These are phyloP conservation scores for Pulveroboletus sp. DNA, from an alignment of 768 basidiomycete genomes.

Conservation along the genomic window DNA sequence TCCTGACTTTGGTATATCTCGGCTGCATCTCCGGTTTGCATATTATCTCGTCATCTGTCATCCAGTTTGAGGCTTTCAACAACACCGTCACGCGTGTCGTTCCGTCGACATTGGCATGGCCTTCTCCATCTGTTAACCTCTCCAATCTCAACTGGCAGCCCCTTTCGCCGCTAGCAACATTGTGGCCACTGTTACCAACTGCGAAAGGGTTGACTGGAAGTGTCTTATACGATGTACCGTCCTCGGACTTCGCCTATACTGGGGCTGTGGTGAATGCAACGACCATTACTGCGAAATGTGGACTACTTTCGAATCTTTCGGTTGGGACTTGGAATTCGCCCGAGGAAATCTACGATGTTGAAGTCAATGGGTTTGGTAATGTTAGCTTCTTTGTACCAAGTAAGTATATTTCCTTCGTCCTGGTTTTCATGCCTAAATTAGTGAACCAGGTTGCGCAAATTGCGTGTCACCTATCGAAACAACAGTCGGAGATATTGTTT, in stretches of 20 bases:
- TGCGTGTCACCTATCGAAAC: background rate
- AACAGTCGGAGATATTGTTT: background rate
- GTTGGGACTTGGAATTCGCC: background rate
- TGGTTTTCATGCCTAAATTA: background rate
- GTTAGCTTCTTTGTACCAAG: background rate
- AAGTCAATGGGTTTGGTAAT: conserved; percentile 6
- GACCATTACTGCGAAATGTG: conserved; percentile 14
- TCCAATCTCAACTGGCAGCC: background rate
- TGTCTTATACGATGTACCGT: conserved; percentile 20
- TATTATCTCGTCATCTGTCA: conserved; percentile 21
- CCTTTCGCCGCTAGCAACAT: background rate
- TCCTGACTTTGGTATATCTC: conserved; percentile 14
- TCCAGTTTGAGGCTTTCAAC: conserved; percentile 18
- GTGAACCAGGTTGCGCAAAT: background rate
- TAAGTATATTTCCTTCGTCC: background rate
- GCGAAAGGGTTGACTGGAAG: conserved; percentile 9
- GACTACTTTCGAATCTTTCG: conserved; percentile 8
- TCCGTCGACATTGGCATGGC: conserved; percentile 3
- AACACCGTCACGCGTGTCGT: background rate
- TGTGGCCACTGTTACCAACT: conserved; percentile 4
- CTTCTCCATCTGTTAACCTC: background rate
- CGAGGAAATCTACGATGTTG: background rate
- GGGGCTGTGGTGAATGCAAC: conserved; percentile 17
- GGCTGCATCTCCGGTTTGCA: conserved; percentile 17
- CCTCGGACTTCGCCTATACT: background rate